Evolutionary conservation across 257 asterid species (phyloP).

Genomic region (Cordia subcordata): DNA sequence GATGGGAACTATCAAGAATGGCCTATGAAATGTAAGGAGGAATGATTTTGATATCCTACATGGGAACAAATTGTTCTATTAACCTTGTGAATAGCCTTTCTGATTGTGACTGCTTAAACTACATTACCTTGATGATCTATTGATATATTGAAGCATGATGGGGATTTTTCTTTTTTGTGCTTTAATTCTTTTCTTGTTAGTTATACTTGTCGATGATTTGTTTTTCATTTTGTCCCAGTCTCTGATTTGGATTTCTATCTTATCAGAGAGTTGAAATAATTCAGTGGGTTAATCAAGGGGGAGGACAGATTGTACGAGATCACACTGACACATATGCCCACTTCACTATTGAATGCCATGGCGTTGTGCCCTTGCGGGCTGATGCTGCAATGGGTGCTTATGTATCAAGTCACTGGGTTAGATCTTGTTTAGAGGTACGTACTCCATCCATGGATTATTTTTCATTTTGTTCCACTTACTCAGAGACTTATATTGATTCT

Average conservation of each 20-base stretch:
- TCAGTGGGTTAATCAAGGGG: conserved; percentile 77
- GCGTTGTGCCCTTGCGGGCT: conserved; percentile 35
- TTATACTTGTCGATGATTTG: conserved; percentile 14
- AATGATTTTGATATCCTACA: no score
- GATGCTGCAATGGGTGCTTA: conserved; percentile 30
- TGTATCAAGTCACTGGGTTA: conserved; percentile 89
- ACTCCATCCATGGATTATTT: neutral
- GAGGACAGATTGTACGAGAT: conserved; percentile 71
- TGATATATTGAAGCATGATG: no score
- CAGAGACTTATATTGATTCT: neutral
- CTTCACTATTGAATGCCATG: conserved; percentile 80
- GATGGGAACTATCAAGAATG: no score
- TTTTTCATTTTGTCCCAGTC: conserved; percentile 12
- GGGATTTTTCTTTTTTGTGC: no score
- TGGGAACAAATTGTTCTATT: no score
- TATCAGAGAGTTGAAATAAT: conserved; percentile 77
- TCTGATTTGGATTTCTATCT: conserved; percentile 12
- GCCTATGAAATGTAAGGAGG: no score
- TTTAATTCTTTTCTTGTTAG: neutral
- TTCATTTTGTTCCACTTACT: neutral
- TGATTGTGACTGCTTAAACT: no score
- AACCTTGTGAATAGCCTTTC: no score
- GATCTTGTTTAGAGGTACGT: conserved; percentile 77
- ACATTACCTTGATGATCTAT: no score
- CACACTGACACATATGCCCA: conserved; percentile 43